Evolutionary conservation across 805 yeast species (phyloP).

Genomic region (Blastobotrys terrestris): DNA sequence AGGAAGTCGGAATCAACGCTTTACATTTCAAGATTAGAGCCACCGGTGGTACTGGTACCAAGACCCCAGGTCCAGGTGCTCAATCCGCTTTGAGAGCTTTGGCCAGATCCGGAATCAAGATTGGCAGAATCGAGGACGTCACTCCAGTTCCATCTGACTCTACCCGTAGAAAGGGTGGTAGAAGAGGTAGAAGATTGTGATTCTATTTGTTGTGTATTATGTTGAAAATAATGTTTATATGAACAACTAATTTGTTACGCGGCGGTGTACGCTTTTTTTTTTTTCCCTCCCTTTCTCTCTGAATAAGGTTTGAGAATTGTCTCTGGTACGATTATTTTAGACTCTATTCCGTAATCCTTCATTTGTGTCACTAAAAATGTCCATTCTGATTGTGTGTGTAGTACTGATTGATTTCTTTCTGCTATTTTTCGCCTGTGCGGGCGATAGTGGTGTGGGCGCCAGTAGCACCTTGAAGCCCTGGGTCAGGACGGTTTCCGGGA

Average conservation of each 20-base stretch:
- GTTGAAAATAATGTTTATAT: neutral
- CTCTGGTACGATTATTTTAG: too few relatives aligned
- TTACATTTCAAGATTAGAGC: conserved; percentile 99
- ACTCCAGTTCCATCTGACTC: conserved; percentile 99
- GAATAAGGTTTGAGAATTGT: too few relatives aligned
- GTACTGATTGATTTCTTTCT: neutral
- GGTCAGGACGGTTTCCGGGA: conserved; percentile 62
- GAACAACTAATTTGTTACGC: neutral
- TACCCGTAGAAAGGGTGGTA: conserved; percentile 99
- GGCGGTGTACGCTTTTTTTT: neutral
- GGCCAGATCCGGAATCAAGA: conserved; percentile 99
- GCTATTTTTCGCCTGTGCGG: too few relatives aligned
- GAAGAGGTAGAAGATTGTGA: conserved; percentile 99
- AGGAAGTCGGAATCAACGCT: conserved; percentile 99
- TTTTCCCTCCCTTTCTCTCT: too few relatives aligned
- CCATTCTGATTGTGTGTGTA: conserved; percentile 3
- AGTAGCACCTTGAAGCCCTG: conserved; percentile 40
- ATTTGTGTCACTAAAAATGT: conserved; percentile 1
- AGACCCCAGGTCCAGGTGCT: conserved; percentile 99
- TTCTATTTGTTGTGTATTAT: neutral
- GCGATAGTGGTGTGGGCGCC: neutral
- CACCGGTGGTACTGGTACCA: conserved; percentile 99
- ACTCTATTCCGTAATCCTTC: too few relatives aligned
- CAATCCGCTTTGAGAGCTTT: conserved; percentile 98
- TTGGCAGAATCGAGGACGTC: conserved; percentile 99